Evolutionary conservation across 1,284 basidiomycete genomes (phyloP).

Genomic region (Malassezia slooffiae): DNA sequence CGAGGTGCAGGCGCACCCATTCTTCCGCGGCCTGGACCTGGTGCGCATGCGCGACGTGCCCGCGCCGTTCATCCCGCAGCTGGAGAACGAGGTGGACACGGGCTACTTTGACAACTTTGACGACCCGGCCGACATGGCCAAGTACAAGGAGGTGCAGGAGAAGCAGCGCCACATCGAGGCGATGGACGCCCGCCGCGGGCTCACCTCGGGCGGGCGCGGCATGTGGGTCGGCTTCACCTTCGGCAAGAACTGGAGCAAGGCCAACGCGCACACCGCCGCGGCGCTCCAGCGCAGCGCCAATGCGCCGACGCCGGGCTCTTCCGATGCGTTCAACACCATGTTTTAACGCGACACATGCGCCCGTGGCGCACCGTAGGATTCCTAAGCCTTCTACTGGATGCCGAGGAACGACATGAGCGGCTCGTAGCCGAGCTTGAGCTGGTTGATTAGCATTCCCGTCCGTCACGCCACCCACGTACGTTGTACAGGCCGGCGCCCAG

Average conservation of each 20-base stretch:
- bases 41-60: conserved; percentile 62
- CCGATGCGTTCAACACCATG: conserved; percentile 34
- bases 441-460: background rate
- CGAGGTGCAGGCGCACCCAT: conserved; percentile 68
- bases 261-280: conserved; percentile 8
- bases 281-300: conserved; percentile 4
- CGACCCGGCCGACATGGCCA: conserved; percentile 85
- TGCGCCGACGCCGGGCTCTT: conserved; percentile 18
- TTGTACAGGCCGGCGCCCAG: conserved; percentile 40
- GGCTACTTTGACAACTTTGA: conserved; percentile 98
- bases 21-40: conserved; percentile 71
- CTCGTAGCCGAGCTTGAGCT: conserved; percentile 40
- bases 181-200: conserved; percentile 37
- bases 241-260: conserved; percentile 41
- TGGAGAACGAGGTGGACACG: conserved; percentile 83
- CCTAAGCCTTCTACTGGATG: conserved; percentile 23
- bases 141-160: conserved; percentile 79
- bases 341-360: too few relatives aligned
- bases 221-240: conserved; percentile 98
- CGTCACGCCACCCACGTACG: conserved; percentile 18
- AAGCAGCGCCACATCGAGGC: conserved; percentile 86
- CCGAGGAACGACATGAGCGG: conserved; percentile 45
- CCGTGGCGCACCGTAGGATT: too few relatives aligned
- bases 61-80: conserved; percentile 90
- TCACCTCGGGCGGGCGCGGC: conserved; percentile 63